A percentile compares a stretch with the other conserved stretches of the same genome.
These are phyloP conservation scores for Thraustochytrium striatum DNA, from an alignment of 352 stramenopile genomes.

Conservation along the genomic window DNA sequence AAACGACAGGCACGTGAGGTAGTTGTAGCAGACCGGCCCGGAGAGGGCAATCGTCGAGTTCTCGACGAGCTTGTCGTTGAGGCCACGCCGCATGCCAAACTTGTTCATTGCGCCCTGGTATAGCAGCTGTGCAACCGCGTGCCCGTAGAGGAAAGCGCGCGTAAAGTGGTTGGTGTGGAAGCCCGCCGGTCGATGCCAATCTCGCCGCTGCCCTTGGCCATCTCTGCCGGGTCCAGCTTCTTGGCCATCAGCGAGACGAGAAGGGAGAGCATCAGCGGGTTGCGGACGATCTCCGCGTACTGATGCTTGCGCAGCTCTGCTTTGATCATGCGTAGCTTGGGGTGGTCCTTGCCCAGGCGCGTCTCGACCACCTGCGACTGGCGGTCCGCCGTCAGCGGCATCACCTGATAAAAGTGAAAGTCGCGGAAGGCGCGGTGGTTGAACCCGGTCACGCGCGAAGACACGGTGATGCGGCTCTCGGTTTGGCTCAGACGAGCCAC, in stretches of 20 bases:
- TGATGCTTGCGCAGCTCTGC: not conserved
- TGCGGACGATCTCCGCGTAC: constrained; percentile 10
- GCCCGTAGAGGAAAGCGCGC: constrained; percentile 19
- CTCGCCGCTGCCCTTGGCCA: too few species aligned
- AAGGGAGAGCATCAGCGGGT: constrained; percentile 39
- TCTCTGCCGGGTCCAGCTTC: not conserved
- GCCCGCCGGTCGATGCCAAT: too few species aligned
- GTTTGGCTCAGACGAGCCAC: not conserved
- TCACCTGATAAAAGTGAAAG: constrained; percentile 28
- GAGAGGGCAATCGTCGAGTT: not conserved
- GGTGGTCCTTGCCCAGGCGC: constrained; percentile 15
- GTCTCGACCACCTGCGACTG: constrained; percentile 21
- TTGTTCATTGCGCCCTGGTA: constrained; percentile 32
- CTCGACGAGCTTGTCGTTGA: constrained; percentile 19
- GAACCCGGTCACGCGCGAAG: constrained; percentile 30
- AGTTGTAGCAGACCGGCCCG: not conserved
- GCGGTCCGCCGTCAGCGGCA: constrained; percentile 24
- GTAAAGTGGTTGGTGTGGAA: not conserved
- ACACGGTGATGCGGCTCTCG: constrained; percentile 21
- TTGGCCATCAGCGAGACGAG: constrained; percentile 31
- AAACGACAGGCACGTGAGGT: not conserved
- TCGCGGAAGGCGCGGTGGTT: constrained; percentile 4
- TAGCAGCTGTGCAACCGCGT: constrained; percentile 13
- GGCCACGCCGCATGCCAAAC: constrained; percentile 19
- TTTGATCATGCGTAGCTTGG: not conserved